phyloP scores from a whole-genome alignment of 352 stramenopile species.

The Phytophthora chlamydospora region DNA sequence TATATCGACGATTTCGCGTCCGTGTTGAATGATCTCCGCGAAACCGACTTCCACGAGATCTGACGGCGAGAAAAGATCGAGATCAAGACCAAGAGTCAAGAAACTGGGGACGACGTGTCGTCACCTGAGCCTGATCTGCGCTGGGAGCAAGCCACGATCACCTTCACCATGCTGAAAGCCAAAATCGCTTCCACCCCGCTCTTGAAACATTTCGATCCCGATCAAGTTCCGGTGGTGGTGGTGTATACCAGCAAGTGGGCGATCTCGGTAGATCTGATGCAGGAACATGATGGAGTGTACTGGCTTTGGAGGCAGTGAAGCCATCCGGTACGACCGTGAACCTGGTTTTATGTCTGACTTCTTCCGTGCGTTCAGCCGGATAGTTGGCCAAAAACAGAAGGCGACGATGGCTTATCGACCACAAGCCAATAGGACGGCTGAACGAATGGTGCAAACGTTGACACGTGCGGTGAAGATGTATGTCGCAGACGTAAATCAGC shows the following conservation, averaged over 20 bases:
- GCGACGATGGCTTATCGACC: slow-evolving; percentile 27
- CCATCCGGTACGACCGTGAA: slow-evolving; percentile 28
- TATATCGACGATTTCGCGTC: slow-evolving; percentile 27
- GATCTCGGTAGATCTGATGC: neutral
- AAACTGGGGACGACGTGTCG: too few relatives aligned
- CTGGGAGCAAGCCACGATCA: too few relatives aligned
- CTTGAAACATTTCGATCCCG: too few relatives aligned
- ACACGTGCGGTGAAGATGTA: slow-evolving; percentile 20
- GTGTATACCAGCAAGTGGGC: too few relatives aligned
- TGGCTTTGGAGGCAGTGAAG: slow-evolving; percentile 23
- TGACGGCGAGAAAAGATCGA: neutral
- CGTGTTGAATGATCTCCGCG: slow-evolving; percentile 4
- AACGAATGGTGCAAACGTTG: slow-evolving; percentile 27
- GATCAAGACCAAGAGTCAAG: neutral
- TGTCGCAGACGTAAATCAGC: slow-evolving; percentile 17
- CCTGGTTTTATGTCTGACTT: slow-evolving; percentile 29
- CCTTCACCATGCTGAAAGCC: too few relatives aligned
- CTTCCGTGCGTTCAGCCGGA: slow-evolving; percentile 22
- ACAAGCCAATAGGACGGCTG: slow-evolving; percentile 21
- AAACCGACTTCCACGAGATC: slow-evolving; percentile 7
- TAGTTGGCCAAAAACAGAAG: slow-evolving; percentile 8
- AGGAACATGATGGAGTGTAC: too few relatives aligned
- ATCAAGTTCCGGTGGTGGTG: too few relatives aligned
- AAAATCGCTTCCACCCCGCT: too few relatives aligned
- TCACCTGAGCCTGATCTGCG: too few relatives aligned